Evolutionary conservation across 345 rosid genomes (phyloP).

Genomic region (Linum usitatissimum): DNA sequence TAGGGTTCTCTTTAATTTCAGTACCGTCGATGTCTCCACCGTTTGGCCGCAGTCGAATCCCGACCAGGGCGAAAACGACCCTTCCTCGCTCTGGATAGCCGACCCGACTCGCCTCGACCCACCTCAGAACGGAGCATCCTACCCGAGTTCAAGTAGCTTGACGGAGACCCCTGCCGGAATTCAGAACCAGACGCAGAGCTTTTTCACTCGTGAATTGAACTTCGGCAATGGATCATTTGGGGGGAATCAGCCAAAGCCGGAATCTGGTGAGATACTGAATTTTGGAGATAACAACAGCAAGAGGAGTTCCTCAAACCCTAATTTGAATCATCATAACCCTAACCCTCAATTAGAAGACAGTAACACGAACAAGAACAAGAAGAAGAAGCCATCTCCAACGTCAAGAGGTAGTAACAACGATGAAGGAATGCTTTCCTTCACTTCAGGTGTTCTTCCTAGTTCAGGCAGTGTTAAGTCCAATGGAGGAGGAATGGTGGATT

Average conservation of each 20-base stretch:
- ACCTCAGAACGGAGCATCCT: no score
- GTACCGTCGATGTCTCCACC: conserved; percentile 11
- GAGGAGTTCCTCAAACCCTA: conserved; percentile 36
- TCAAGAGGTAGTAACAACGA: conserved; percentile 19
- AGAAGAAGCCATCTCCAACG: conserved; percentile 42
- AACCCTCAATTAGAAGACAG: conserved; percentile 35
- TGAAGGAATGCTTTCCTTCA: conserved; percentile 40
- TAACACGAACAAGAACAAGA: conserved; percentile 25
- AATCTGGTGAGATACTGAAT: conserved; percentile 38
- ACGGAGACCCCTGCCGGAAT: no score
- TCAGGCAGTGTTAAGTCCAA: conserved; percentile 43
- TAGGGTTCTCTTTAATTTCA: conserved; percentile 28
- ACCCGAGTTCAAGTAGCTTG: no score
- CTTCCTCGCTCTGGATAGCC: no score
- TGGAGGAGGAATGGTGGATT: conserved; percentile 16
- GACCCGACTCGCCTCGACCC: no score
- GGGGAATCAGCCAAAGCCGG: no score
- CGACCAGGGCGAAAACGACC: conserved; percentile 9
- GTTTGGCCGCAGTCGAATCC: neutral
- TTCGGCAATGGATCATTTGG: no score
- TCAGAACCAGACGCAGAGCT: no score
- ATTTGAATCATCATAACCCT: conserved; percentile 24
- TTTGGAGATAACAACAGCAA: conserved; percentile 55
- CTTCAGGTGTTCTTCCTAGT: conserved; percentile 56
- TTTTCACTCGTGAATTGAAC: no score